phyloP scores from a whole-genome alignment of 805 yeast genomes.

The Saturnispora dispora region DNA sequence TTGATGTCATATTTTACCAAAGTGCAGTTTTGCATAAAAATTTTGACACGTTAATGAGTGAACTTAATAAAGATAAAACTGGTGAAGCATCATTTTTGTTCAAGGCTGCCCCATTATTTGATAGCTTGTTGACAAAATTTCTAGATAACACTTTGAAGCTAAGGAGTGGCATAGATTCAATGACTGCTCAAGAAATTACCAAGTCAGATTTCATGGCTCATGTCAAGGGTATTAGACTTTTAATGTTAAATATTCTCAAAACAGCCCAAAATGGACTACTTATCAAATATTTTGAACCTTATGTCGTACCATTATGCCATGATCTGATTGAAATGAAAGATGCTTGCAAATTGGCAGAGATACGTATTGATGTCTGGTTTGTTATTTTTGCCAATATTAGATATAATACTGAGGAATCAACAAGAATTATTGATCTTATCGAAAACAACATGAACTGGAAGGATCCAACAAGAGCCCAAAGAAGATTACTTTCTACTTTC shows the following conservation, averaged over 20 bases:
- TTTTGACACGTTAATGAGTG: slow-evolving; percentile 23
- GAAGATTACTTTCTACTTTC: slow-evolving; percentile 55
- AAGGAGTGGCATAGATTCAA: slow-evolving; percentile 24
- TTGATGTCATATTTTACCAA: slow-evolving; percentile 25
- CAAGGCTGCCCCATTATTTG: slow-evolving; percentile 17
- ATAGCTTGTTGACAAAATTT: slow-evolving; percentile 31
- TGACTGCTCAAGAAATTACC: slow-evolving; percentile 46
- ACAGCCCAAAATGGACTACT: slow-evolving; percentile 47
- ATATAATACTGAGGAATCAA: slow-evolving; percentile 33
- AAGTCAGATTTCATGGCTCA: slow-evolving; percentile 54
- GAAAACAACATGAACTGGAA: slow-evolving; percentile 30
- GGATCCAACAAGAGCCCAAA: slow-evolving; percentile 49
- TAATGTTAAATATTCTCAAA: slow-evolving; percentile 46
- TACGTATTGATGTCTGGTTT: slow-evolving; percentile 44
- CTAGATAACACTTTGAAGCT: slow-evolving; percentile 35
- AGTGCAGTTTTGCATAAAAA: slow-evolving; percentile 27
- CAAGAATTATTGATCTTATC: slow-evolving; percentile 36
- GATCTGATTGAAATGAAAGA: slow-evolving; percentile 62
- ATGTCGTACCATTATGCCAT: slow-evolving; percentile 63
- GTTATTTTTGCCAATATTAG: slow-evolving; percentile 39
- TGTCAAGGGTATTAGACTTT: slow-evolving; percentile 54
- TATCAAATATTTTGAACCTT: slow-evolving; percentile 40
- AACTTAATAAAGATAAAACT: slow-evolving; percentile 24
- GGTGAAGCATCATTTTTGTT: slow-evolving; percentile 12
- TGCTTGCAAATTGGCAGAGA: slow-evolving; percentile 60